A percentile compares a stretch with the other conserved stretches of the same genome.
Evolutionary conservation across 108 stramenopile species (phyloP).

Genomic region (Conticribra weissflogii): DNA sequence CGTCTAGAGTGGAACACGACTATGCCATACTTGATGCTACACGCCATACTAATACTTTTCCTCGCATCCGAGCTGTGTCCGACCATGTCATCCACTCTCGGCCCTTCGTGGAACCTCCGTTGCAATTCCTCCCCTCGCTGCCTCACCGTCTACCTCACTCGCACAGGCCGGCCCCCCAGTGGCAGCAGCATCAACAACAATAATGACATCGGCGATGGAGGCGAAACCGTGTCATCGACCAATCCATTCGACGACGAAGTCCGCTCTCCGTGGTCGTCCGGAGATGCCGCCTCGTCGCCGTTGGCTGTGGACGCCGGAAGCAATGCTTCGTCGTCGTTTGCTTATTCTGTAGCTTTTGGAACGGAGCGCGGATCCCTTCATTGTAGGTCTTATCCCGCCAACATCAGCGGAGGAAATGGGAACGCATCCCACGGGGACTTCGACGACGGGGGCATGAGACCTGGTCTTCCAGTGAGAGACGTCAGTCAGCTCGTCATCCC

Average conservation of each 20-base stretch:
- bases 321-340: too few relatives aligned
- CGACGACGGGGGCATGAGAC: too few relatives aligned
- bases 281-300: conserved; percentile 4
- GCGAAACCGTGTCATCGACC: not conserved
- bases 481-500: not conserved
- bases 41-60: too few relatives aligned
- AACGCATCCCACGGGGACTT: not conserved
- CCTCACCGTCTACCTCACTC: conserved; percentile 21
- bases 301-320: not conserved
- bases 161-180: not conserved
- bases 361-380: conserved; percentile 82
- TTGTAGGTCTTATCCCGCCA: conserved; percentile 58
- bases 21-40: too few relatives aligned
- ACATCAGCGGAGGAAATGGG: not conserved
- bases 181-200: not conserved
- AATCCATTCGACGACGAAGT: conserved; percentile 46
- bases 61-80: not conserved
- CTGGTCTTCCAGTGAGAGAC: not conserved
- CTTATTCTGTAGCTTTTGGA: conserved; percentile 64
- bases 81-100: conserved; percentile 46
- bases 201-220: not conserved
- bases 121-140: conserved; percentile 47
- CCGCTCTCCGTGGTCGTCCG: not conserved
- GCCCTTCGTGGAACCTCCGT: conserved; percentile 47
- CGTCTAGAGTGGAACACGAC: too few relatives aligned